Base-by-base conservation (phyloP, 1,284 basidiomycete genomes). In the Boletus coffeatus region DNA sequence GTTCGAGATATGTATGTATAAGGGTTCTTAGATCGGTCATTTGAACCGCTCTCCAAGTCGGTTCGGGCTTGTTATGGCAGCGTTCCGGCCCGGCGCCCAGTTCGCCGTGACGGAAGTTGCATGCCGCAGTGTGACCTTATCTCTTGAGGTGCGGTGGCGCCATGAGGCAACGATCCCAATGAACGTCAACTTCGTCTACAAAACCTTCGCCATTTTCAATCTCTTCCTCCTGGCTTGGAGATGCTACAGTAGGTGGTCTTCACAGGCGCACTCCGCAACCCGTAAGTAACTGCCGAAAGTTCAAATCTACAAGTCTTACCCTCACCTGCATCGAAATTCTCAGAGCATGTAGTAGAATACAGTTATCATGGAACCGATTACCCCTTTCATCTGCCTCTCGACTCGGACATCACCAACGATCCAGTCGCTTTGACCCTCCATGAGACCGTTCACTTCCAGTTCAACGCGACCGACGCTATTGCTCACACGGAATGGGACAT, bases 351-450 rank as follows among this genome's bases (percentile, higher is more conserved):
- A 5, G 52, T n/a, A 32, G 52, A 36, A 13, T 66, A 65, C 50
- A 59, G 57, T 25, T 64, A 66, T 58, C 65, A n/a, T 10, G 58
- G 65, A 10, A 18, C 53, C 3, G 62, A 66, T 9, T 66, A 66
- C 34, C 65, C 62, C 1, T 32, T 48, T 2, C 48, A 67, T 46
- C 65, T 66, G 6, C 58, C 65, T 37, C 58, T 59, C 18, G 34
- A 55, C 29, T 32, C 53, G 29, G 64, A 64, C 37, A 62, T 65
- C 39, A 36, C 43, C n/a, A 18, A 55, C 21, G 7, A 2, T 11
- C 62, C 59, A 9, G 57, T 65, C 48, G 57, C 57, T n/a, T 46
- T 25, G 63, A 61, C 62, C 4, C 59, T 67, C 2, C 67, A 68
- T 41, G 66, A 67, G 56, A 66, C 58, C 3, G 36, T 60, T 56